Evolutionary conservation across 306 rosid species (phyloP).

Genomic region (Rosa chinensis): DNA sequence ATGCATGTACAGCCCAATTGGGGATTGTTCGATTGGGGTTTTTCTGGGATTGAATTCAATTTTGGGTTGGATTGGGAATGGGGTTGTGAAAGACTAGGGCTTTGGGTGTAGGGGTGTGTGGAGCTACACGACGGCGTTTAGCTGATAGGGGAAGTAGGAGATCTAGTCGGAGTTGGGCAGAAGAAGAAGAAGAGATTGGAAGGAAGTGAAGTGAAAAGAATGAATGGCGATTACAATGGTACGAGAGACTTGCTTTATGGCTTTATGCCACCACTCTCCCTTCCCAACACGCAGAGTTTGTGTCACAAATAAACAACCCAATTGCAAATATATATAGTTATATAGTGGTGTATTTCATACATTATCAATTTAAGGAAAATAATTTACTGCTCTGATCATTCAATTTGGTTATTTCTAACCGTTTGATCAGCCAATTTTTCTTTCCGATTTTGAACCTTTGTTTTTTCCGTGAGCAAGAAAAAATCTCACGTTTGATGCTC

Average conservation of each 20-base stretch:
- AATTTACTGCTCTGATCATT: background rate
- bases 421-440: background rate
- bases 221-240: background rate
- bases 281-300: background rate
- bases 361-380: background rate
- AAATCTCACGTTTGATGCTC: too few relatives aligned
- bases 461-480: background rate
- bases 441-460: background rate
- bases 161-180: background rate
- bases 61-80: background rate
- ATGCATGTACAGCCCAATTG: background rate
- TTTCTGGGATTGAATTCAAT: background rate
- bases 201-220: background rate
- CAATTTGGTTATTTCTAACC: background rate
- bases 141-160: background rate
- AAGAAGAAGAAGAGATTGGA: background rate
- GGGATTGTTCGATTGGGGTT: background rate
- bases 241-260: background rate
- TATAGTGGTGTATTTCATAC: background rate
- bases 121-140: constrained; percentile 18
- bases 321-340: background rate
- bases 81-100: background rate
- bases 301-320: background rate
- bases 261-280: constrained; percentile 9
- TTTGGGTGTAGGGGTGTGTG: background rate